phyloP scores from a whole-genome alignment of 441 rosid genomes.

The Pelargonium cotyledonis region DNA sequence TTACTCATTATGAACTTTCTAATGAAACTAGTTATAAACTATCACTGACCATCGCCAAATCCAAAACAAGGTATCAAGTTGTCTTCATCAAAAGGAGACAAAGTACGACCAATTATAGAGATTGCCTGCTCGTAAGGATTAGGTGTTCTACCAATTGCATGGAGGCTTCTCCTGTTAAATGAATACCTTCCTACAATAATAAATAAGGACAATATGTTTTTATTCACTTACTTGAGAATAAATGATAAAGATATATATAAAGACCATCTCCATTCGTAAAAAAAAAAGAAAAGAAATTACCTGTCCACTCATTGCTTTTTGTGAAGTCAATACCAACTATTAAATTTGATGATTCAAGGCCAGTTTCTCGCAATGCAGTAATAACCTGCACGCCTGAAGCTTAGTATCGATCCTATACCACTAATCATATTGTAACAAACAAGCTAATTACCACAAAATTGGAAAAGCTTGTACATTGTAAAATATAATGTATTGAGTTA shows the following conservation, averaged over 20 bases:
- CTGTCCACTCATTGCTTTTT: conserved; percentile 26
- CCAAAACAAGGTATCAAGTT: conserved; percentile 29
- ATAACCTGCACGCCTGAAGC: conserved; percentile 11
- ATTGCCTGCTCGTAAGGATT: conserved; percentile 30
- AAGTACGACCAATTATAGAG: conserved; percentile 25
- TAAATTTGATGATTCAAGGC: conserved; percentile 26
- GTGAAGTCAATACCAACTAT: conserved; percentile 25
- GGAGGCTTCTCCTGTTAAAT: conserved; percentile 24
- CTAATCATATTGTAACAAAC: no score
- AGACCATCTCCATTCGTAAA: no score
- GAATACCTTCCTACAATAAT: conserved; percentile 42
- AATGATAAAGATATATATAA: no score
- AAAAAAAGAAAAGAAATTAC: no score
- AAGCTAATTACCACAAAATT: background rate
- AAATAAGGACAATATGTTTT: conserved; percentile 9
- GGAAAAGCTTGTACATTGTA: background rate
- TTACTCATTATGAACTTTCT: background rate
- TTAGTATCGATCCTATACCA: no score
- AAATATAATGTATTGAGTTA: no score
- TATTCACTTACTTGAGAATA: background rate
- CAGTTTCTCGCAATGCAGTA: conserved; percentile 16
- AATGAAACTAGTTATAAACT: conserved; percentile 25
- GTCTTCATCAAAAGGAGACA: conserved; percentile 26
- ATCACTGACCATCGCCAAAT: conserved; percentile 27
- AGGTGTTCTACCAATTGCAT: conserved; percentile 18